Evolutionary conservation across 495 filamentous ascomycete genomes (phyloP), one percentile per base, ranked within the genome.

Genomic region (Penicilliopsis zonata): DNA sequence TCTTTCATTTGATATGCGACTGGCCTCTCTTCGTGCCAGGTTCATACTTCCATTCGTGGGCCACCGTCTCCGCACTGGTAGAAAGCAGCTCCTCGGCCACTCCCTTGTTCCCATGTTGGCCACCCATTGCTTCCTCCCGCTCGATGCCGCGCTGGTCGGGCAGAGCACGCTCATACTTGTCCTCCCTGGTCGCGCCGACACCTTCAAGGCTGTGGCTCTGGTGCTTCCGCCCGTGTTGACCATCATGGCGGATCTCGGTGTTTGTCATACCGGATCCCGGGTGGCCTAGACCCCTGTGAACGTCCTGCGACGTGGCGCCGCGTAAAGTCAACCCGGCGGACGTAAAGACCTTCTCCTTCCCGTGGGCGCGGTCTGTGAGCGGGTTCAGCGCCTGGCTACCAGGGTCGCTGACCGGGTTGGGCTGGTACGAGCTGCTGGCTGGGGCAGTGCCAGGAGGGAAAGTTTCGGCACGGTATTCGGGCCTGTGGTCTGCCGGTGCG

Each of bases 361-460:
- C 61, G 24, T 64, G 55, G 9, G 32, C 29, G 19, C 57, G 53
- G 23, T 59, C 42, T 1, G 52, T 52, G 21, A 57, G 49, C 21
- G 41, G 37, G 38, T 70, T 68, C 38, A 57, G 49, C 14, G 67
- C 64, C 35, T 73, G 61, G 24, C 55, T 42, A 4, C 64, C 65
- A 13, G 51, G 41, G 28, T 69, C 61, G 41, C 47, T 45, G 15
- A 49, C 45, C 9, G 66, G 40, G 43, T 77, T 69, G 7, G 81
- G 72, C 2, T 53, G 38, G 58, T 72, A 82, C 7, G 78, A 80
- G 40, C 58, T 44, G 37, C 72, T 63, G 1, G 55, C 46, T 0
- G 82, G 81, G 0, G 82, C 82, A 5, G 72, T 74, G 30, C 81
- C 82, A 0, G 77, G 51, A 0, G 76, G 60, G 22, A 74, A 55